Evolutionary conservation across 306 rosid species (phyloP).

Genomic region (Dalbergia cochinchinensis): DNA sequence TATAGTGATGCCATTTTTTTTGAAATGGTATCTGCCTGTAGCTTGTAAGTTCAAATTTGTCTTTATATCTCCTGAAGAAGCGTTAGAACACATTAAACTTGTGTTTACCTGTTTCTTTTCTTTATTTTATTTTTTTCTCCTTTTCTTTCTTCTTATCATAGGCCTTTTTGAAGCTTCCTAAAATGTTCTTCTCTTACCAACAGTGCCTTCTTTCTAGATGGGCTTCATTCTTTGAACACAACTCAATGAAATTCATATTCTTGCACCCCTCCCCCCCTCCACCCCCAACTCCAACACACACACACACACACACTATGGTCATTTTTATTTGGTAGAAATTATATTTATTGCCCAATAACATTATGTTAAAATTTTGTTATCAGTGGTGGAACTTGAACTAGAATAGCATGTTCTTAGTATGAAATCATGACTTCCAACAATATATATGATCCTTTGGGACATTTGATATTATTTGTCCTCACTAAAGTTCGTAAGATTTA

Average conservation of each 20-base stretch:
- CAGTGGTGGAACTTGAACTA: conserved; percentile 31
- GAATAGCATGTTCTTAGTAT: conserved; percentile 16
- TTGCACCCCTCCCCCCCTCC: not conserved
- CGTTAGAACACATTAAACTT: conserved; percentile 10
- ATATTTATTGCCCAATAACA: conserved; percentile 13
- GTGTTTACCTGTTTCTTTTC: conserved; percentile 13
- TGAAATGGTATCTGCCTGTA: conserved; percentile 92
- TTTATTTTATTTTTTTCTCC: not conserved
- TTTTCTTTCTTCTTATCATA: not conserved
- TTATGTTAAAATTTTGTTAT: conserved; percentile 27
- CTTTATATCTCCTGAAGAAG: conserved; percentile 7
- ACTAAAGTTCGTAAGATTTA: not conserved
- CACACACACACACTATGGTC: not conserved
- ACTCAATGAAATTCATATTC: not conserved
- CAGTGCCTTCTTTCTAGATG: too few relatives aligned
- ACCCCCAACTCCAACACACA: not conserved
- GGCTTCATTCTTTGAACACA: too few relatives aligned
- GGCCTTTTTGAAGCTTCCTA: conserved; percentile 31
- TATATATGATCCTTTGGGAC: conserved; percentile 32
- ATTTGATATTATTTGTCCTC: conserved; percentile 14
- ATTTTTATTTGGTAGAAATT: conserved; percentile 1
- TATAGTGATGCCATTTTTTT: conserved; percentile 78
- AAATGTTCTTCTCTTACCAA: conserved; percentile 26
- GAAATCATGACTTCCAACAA: conserved; percentile 23
- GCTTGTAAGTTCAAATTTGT: conserved; percentile 70